A percentile compares a stretch with the other conserved stretches of the same genome.
Conservation (phyloP, 2,329 filamentous ascomycete species). For the Stemphylium beticola region DNA sequence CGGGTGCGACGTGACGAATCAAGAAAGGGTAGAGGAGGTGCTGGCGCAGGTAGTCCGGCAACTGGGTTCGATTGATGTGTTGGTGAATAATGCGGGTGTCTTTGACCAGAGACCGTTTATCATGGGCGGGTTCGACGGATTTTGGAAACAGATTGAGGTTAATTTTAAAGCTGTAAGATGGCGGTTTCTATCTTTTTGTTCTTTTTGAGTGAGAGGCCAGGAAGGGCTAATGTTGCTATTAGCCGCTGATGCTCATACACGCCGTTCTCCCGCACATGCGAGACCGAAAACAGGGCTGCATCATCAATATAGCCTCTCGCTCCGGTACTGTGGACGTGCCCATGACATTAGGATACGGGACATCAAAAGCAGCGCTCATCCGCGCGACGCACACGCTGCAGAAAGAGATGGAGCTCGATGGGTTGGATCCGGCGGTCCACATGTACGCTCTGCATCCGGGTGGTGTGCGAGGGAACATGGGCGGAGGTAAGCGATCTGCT, state of each 20-base stretch:
- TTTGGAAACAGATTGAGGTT: constrained; percentile 42
- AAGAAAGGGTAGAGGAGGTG: constrained; percentile 10
- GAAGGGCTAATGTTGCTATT: background rate
- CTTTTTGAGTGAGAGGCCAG: background rate
- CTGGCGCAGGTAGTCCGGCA: constrained; percentile 28
- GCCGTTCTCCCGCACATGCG: constrained; percentile 31
- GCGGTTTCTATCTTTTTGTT: background rate
- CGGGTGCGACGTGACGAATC: constrained; percentile 32
- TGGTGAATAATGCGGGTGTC: constrained; percentile 41
- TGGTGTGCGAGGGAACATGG: constrained; percentile 36
- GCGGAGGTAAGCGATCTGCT: constrained; percentile 28
- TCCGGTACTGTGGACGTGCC: constrained; percentile 41
- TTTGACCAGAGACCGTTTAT: constrained; percentile 34
- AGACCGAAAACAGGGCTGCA: constrained; percentile 34
- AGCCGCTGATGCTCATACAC: constrained; percentile 38
- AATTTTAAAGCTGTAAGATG: constrained; percentile 35
- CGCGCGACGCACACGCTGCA: constrained; percentile 41
- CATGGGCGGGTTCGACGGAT: constrained; percentile 33
- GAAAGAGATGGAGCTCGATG: constrained; percentile 37
- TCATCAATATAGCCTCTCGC: constrained; percentile 40
- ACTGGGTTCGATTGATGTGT: constrained; percentile 31
- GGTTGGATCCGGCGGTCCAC: constrained; percentile 34
- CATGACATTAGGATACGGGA: constrained; percentile 40
- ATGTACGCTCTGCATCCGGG: constrained; percentile 42
- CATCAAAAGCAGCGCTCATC: constrained; percentile 37